Conservation (phyloP, 495 filamentous ascomycete species). For the Hypoxylon lenormandii region DNA sequence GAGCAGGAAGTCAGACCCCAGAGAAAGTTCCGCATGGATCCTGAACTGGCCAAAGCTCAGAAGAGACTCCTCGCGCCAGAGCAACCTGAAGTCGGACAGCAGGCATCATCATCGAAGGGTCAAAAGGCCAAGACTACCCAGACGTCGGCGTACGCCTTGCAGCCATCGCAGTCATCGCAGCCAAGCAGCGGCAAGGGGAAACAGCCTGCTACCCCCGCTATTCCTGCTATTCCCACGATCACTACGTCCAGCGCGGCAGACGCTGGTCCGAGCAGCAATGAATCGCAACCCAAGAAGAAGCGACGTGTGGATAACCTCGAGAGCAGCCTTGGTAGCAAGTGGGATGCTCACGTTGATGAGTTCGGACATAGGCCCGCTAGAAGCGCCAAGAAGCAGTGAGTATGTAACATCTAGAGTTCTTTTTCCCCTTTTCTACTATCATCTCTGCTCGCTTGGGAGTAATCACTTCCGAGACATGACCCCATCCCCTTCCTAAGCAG, state of each 20-base stretch:
- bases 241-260: not conserved
- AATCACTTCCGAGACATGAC: too few species aligned
- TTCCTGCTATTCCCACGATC: not conserved
- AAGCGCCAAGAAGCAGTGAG: not conserved
- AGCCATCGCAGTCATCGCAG: not conserved
- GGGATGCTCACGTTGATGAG: constrained; percentile 31
- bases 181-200: not conserved
- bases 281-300: constrained; percentile 20
- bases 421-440: too few species aligned
- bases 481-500: too few species aligned
- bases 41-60: not conserved
- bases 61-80: not conserved
- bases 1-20: not conserved
- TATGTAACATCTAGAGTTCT: not conserved
- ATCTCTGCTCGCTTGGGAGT: too few species aligned
- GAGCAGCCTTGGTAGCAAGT: constrained; percentile 27
- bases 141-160: not conserved
- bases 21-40: not conserved
- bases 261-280: not conserved
- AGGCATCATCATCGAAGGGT: not conserved
- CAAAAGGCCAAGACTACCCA: not conserved
- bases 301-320: constrained; percentile 24
- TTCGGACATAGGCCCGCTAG: constrained; percentile 28
- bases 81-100: not conserved
- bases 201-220: not conserved